Evolutionary conservation across 1,284 basidiomycete species (phyloP), one percentile per base, ranked within the genome.

Genomic region (Boletellus sp.): DNA sequence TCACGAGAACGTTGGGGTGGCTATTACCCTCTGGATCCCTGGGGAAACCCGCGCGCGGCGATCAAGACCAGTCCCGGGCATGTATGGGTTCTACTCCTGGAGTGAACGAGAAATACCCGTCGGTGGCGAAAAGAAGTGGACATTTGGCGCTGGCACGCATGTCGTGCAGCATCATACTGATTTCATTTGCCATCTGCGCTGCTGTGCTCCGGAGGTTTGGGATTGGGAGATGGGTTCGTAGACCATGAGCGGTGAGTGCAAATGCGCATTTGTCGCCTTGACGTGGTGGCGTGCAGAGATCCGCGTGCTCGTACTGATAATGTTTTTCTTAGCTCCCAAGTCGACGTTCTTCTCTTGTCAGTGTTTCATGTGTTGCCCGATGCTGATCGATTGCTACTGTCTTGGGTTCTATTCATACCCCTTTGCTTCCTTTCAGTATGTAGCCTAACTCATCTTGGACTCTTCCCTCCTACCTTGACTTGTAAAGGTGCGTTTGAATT

Each of bases 141-240:
- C 30, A 32, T 21, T 42, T 56, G 15, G 38, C 43, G 2, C n/a
- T 58, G 16, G 47, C 39, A 12, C 59, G 53, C 32, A 38, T 58
- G 43, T 60, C 64, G 15, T 66, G 61, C 47, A 44, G 21, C n/a
- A 51, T 70, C 21, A 41, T 66, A 24, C n/a, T 65, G 39, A 46
- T 69, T 37, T 70, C 64, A 24, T 65, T 69, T 22, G 61, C 62
- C 19, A 30, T 66, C 16, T 66, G 64, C 44, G 55, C 57, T 22
- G 59, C 56, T 26, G 43, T 69, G 33, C 51, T 66, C 38, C 63
- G 66, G 22, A 62, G 52, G 40, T 46, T 65, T 22, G 59, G 59
- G 4, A 47, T 65, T 32, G 68, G 61, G 5, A 51, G 53, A 37
- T 68, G 64, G 61, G 16, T 54, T 32, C 56, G 62, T 39, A 46